Conservation (phyloP, 768 basidiomycete species). For the Podaxis sp. region DNA sequence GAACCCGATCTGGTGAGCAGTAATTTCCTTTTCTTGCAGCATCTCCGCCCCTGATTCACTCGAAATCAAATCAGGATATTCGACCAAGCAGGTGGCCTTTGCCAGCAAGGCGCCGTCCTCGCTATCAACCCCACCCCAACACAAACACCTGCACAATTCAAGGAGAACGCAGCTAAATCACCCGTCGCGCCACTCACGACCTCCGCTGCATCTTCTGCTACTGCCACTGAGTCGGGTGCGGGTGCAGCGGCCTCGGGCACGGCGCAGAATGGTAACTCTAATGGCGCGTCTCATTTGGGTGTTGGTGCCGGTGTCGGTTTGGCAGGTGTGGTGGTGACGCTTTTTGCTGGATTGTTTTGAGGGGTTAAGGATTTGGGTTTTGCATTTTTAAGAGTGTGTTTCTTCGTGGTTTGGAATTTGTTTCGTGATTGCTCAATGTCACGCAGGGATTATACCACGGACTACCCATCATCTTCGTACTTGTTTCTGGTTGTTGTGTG, state of each 20-base stretch:
- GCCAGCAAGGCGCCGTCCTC: conserved; percentile 36
- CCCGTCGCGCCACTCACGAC: conserved; percentile 22
- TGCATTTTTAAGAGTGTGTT: not conserved
- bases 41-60: not conserved
- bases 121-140: conserved; percentile 34
- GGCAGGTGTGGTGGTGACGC: not conserved
- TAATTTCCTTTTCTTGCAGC: not conserved
- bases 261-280: not conserved
- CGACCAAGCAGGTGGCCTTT: conserved; percentile 39
- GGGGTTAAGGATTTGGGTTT: not conserved
- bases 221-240: not conserved
- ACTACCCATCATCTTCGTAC: too few species aligned
- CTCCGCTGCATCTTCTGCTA: conserved; percentile 11
- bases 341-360: not conserved
- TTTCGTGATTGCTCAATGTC: not conserved
- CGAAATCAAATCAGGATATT: conserved; percentile 31
- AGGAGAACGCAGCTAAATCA: conserved; percentile 34
- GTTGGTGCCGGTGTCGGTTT: not conserved
- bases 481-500: too few species aligned
- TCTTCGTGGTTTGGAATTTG: not conserved
- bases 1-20: conserved; percentile 32
- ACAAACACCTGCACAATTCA: conserved; percentile 35
- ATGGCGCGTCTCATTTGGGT: not conserved
- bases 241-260: not conserved
- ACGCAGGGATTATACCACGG: not conserved